Evolutionary conservation across 1,139 yeast genomes (phyloP), one percentile per base, ranked within the genome.

Genomic region (Saccharomyces hybrid): DNA sequence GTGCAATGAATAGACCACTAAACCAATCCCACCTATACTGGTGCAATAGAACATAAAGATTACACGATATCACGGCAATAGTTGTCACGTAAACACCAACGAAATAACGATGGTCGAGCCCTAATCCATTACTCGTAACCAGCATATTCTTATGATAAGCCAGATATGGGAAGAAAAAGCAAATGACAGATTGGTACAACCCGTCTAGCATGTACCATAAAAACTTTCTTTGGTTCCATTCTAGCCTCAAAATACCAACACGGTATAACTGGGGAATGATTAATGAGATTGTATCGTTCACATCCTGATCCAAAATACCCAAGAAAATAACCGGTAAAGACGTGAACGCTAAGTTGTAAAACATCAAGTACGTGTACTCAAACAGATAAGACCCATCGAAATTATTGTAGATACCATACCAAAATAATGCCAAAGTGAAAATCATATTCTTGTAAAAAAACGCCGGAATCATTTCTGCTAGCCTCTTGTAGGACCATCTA

Each of bases 261-360:
- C 23, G 23, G 23, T 20, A 20, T 20, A 20, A 20, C 4, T 20
- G 23, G 4, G 23, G 99, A 14, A 89, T 95, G 53, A 88, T 76
- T 59, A 93, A 68, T 4, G 96, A 86, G 23, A 90, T 85, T 59
- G 81, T 80, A 57, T 88, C 96, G 60, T 80, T 79, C 41, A 91
- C 96, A 73, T 93, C 99, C 71, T 93, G 98, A 73, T 93, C 99
- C 61, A 93, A 78, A 38, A 91, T 81, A 56, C 96, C 98, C 74
- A 93, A 74, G 66, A 90, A 83, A 53, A 93, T 91, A 57, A 93
- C 91, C 0, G 99, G 98, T 59, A 91, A 75, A 5, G 98, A 90
- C 0, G 99, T 91, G 67, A 90, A 93, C 8, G 96, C 98, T 78
- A 93, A 79, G 70, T 88, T 91, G 75, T 88, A 91, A 67, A 93